Evolutionary conservation across 164 flowering plant genomes (phyloP).

Genomic region (Vitis amurensis): DNA sequence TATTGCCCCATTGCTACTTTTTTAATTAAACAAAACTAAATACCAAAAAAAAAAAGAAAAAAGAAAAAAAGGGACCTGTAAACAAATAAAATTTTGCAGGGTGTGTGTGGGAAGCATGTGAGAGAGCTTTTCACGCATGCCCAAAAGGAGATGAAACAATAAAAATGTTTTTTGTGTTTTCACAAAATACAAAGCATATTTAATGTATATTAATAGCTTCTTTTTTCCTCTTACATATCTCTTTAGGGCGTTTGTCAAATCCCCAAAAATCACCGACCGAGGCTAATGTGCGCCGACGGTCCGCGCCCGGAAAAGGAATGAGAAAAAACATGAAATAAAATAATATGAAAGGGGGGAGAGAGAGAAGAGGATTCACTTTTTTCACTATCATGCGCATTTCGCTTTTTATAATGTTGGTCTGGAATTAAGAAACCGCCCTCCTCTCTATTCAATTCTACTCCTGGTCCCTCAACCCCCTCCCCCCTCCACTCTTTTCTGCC

Average conservation of each 20-base stretch:
- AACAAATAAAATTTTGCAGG: neutral
- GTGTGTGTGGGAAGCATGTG: conserved; percentile 53
- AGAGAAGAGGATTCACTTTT: neutral
- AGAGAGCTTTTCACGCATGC: conserved; percentile 58
- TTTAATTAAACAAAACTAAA: neutral
- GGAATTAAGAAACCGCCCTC: conserved; percentile 37
- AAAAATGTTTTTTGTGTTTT: too few relatives aligned
- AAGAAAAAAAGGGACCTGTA: neutral
- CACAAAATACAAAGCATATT: too few relatives aligned
- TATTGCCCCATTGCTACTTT: conserved; percentile 1
- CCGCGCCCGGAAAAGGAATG: conserved; percentile 23
- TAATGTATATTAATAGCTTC: too few relatives aligned
- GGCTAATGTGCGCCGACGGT: conserved; percentile 18
- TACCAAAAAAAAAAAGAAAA: neutral
- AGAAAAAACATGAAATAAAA: neutral
- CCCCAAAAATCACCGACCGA: conserved; percentile 8
- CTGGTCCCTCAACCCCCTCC: neutral
- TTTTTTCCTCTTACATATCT: too few relatives aligned
- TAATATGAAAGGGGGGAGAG: conserved; percentile 5
- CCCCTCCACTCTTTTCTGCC: neutral
- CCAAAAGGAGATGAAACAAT: conserved; percentile 31
- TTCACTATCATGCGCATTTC: conserved; percentile 1
- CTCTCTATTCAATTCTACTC: neutral
- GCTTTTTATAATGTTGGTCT: conserved; percentile 23
- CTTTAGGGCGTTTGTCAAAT: too few relatives aligned